Evolutionary conservation across 305 asterid genomes (phyloP).

Genomic region (Fraxinus baroniana): DNA sequence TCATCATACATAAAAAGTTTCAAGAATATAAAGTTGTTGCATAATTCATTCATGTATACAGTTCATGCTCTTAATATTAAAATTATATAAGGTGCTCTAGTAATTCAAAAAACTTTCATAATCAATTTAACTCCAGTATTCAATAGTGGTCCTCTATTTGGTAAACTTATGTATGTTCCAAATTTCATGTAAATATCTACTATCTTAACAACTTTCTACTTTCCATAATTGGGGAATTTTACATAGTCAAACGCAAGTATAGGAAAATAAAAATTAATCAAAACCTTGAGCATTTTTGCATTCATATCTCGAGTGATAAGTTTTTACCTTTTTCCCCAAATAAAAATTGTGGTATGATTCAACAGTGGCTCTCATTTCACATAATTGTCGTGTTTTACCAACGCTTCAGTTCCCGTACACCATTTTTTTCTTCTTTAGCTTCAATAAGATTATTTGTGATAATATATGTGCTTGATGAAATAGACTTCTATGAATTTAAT

Average conservation of each 20-base stretch:
- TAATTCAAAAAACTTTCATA: neutral
- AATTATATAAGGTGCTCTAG: neutral
- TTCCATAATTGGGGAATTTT: neutral
- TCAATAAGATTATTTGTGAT: neutral
- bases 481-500: too few relatives aligned
- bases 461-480: neutral
- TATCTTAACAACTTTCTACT: neutral
- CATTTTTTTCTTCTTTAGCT: neutral
- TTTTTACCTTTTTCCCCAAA: neutral
- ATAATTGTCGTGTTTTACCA: neutral
- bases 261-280: neutral
- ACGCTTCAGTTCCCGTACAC: neutral
- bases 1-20: neutral
- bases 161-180: neutral
- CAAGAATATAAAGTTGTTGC: neutral
- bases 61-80: neutral
- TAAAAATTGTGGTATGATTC: neutral
- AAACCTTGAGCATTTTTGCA: neutral
- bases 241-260: neutral
- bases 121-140: neutral
- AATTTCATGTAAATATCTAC: neutral
- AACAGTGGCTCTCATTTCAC: neutral
- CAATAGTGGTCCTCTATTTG: neutral
- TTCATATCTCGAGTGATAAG: neutral
- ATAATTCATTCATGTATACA: neutral